Percentiles rank a stretch among this genome's conserved stretches.
These are phyloP conservation scores for Globisporangium sylvaticum DNA, from an alignment of 352 stramenopile genomes.

Conservation along the genomic window DNA sequence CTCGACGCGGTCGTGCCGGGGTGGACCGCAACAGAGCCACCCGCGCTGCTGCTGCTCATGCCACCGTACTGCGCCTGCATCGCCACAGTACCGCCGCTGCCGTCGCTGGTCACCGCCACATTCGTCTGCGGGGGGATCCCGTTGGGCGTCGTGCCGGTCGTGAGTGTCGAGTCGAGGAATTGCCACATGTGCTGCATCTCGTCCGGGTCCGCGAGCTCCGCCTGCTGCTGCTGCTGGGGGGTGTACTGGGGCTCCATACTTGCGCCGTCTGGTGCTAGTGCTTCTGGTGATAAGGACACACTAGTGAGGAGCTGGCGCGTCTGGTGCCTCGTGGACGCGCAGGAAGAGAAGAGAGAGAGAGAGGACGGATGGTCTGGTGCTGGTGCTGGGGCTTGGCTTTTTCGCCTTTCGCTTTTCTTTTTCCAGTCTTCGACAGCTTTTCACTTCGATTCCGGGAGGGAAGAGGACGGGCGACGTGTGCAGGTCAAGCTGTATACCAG, in stretches of 20 bases:
- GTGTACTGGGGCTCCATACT: conserved; percentile 6
- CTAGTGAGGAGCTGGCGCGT: neutral
- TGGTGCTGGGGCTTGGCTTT: neutral
- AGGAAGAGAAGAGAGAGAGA: neutral
- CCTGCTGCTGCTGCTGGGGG: conserved; percentile 2
- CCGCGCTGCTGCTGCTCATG: conserved; percentile 8
- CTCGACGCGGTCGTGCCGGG: neutral
- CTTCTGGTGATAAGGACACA: neutral
- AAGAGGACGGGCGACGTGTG: neutral
- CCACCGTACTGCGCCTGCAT: conserved; percentile 13
- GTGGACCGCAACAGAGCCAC: neutral
- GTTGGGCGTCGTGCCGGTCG: conserved; percentile 34
- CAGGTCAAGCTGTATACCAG: neutral
- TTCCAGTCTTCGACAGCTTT: neutral
- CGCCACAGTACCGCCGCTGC: neutral
- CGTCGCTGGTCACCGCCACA: neutral
- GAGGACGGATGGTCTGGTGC: neutral
- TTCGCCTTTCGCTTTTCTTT: conserved; percentile 1
- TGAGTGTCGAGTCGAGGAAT: conserved; percentile 53
- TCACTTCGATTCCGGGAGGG: neutral
- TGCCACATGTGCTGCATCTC: conserved; percentile 69
- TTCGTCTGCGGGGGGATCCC: conserved; percentile 9
- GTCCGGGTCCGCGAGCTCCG: conserved; percentile 17
- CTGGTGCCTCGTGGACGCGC: neutral
- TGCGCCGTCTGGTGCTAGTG: neutral